A percentile compares a stretch with the other conserved stretches of the same genome.
Evolutionary conservation across 2,329 filamentous ascomycete species (phyloP).

Genomic region (Orbilia blumenaviensis): DNA sequence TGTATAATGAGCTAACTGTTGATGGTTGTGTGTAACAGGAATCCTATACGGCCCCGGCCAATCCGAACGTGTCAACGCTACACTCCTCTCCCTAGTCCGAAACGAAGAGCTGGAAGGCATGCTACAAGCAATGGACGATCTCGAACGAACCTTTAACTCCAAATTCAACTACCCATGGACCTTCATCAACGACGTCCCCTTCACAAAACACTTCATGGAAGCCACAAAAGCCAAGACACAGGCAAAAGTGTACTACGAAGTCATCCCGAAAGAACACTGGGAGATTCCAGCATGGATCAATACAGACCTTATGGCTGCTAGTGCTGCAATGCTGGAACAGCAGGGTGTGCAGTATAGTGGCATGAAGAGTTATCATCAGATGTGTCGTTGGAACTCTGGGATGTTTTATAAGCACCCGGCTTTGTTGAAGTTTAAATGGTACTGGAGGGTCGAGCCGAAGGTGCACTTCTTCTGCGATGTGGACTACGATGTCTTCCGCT

Average conservation of each 20-base stretch:
- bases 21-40: conserved; percentile 47
- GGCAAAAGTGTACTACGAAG: conserved; percentile 83
- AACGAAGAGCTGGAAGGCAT: conserved; percentile 88
- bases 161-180: conserved; percentile 99
- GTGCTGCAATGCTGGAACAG: conserved; percentile 81
- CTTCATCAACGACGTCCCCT: conserved; percentile 96
- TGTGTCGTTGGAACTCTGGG: conserved; percentile 99
- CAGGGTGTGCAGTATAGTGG: conserved; percentile 84
- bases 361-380: conserved; percentile 93
- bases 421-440: conserved; percentile 73
- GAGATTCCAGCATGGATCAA: conserved; percentile 91
- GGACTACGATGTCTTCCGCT: conserved; percentile 97
- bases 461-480: conserved; percentile 99
- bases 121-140: conserved; percentile 85
- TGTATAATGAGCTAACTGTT: too few relatives aligned
- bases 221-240: conserved; percentile 83
- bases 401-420: conserved; percentile 97
- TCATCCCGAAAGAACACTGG: conserved; percentile 96
- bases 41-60: conserved; percentile 56
- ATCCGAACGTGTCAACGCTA: conserved; percentile 86
- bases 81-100: conserved; percentile 86
- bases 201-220: conserved; percentile 90
- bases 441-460: conserved; percentile 98
- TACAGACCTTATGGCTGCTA: conserved; percentile 82
- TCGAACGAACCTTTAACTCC: conserved; percentile 94